Evolutionary conservation across 352 stramenopile genomes (phyloP).

Genomic region (Phytophthora multivora): DNA sequence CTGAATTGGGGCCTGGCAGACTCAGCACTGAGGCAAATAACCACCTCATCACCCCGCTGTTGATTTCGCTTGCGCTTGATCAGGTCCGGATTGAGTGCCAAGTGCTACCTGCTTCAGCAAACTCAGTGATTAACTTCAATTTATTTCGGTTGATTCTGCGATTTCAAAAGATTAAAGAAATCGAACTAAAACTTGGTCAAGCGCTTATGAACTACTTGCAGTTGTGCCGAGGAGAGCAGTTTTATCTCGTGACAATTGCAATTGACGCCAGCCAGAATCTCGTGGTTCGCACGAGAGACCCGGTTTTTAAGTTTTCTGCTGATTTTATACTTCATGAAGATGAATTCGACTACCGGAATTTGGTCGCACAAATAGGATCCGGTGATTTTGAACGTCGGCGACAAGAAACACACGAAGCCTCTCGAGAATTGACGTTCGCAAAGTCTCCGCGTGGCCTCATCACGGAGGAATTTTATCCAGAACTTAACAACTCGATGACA

Average conservation of each 20-base stretch:
- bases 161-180: slow-evolving; percentile 47
- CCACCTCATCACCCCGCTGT: slow-evolving; percentile 40
- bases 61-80: slow-evolving; percentile 53
- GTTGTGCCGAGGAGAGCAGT: slow-evolving; percentile 46
- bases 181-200: slow-evolving; percentile 56
- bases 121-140: slow-evolving; percentile 34
- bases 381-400: slow-evolving; percentile 3
- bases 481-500: slow-evolving; percentile 41
- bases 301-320: slow-evolving; percentile 60
- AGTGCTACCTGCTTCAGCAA: background rate
- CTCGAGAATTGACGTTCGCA: slow-evolving; percentile 33
- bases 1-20: background rate
- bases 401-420: slow-evolving; percentile 24
- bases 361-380: slow-evolving; percentile 23
- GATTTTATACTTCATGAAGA: slow-evolving; percentile 53
- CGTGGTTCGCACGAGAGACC: slow-evolving; percentile 52
- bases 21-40: slow-evolving; percentile 7
- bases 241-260: slow-evolving; percentile 49
- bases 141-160: slow-evolving; percentile 56
- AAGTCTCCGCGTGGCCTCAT: slow-evolving; percentile 38
- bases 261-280: slow-evolving; percentile 34
- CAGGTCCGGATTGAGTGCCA: slow-evolving; percentile 39
- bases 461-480: slow-evolving; percentile 40
- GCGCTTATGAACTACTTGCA: slow-evolving; percentile 46
- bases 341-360: slow-evolving; percentile 50